A percentile compares a stretch with the other conserved stretches of the same genome.
Conservation (phyloP, 192 early-diverging fungal species). For the Rhizoclosmatium sp. region DNA sequence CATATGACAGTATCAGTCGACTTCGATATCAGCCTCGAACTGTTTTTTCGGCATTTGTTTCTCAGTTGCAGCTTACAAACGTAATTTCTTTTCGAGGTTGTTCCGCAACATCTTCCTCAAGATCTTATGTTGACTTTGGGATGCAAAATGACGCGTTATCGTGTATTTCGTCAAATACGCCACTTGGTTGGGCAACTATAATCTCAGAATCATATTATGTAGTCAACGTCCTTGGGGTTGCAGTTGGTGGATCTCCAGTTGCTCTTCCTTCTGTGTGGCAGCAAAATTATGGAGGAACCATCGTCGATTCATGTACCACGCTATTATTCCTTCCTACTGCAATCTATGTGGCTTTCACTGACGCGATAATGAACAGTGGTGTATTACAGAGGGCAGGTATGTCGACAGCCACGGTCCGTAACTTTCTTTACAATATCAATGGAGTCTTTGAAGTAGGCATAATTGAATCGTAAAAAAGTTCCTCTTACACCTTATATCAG, state of each 20-base stretch:
- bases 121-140: slow-evolving; percentile 19
- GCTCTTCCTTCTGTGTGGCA: neutral
- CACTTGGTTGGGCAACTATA: slow-evolving; percentile 1
- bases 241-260: neutral
- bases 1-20: neutral
- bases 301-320: slow-evolving; percentile 17
- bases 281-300: slow-evolving; percentile 10
- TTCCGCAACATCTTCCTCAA: neutral
- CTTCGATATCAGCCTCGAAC: neutral
- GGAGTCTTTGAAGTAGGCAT: neutral
- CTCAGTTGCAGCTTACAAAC: neutral
- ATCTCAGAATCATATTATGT: slow-evolving; percentile 1
- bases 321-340: neutral
- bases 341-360: neutral
- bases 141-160: neutral
- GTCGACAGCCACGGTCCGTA: too few species aligned
- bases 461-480: too few species aligned
- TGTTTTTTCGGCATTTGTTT: neutral
- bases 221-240: neutral
- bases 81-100: slow-evolving; percentile 6
- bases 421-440: neutral
- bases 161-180: neutral
- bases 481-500: neutral
- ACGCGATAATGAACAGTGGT: neutral
- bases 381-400: slow-evolving; percentile 10